These are phyloP conservation scores for Penicillium sp. DNA, from an alignment of 2,329 filamentous ascomycete species.

Conservation along the genomic window DNA sequence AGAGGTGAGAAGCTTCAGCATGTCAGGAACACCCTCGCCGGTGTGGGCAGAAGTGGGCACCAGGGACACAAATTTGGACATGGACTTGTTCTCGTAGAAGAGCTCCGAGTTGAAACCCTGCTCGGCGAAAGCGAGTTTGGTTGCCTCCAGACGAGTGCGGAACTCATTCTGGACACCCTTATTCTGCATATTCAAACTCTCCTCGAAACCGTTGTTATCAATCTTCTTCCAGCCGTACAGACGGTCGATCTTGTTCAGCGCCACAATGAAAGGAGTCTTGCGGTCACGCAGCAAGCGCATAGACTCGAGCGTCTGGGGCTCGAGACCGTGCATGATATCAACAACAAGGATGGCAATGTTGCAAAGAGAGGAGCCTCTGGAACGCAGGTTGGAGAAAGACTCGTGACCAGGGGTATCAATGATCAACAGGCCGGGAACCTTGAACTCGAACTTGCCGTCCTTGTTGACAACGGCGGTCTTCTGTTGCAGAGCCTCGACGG, in stretches of 20 bases:
- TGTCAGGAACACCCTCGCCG: slow-evolving; percentile 98
- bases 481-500: slow-evolving; percentile 83
- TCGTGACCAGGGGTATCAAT: slow-evolving; percentile 99
- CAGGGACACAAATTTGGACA: slow-evolving; percentile 91
- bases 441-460: slow-evolving; percentile 89
- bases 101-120: slow-evolving; percentile 98
- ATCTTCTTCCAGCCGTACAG: slow-evolving; percentile 99
- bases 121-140: slow-evolving; percentile 90
- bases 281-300: slow-evolving; percentile 90
- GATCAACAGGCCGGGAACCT: slow-evolving; percentile 91
- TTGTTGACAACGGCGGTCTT: slow-evolving; percentile 94
- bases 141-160: slow-evolving; percentile 81
- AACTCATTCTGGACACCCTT: slow-evolving; percentile 95
- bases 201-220: slow-evolving; percentile 96
- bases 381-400: slow-evolving; percentile 97
- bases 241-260: slow-evolving; percentile 99
- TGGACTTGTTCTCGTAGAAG: slow-evolving; percentile 96
- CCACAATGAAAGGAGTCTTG: slow-evolving; percentile 97
- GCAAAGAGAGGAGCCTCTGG: slow-evolving; percentile 94
- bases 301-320: slow-evolving; percentile 94
- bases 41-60: slow-evolving; percentile 96
- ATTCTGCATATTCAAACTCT: slow-evolving; percentile 84
- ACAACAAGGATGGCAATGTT: slow-evolving; percentile 99
- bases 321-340: slow-evolving; percentile 99
- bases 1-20: slow-evolving; percentile 91